Percentiles rank a stretch among this genome's conserved stretches.
phyloP scores from a whole-genome alignment of 2,329 filamentous ascomycete species.

The Bipolaris oryzae region DNA sequence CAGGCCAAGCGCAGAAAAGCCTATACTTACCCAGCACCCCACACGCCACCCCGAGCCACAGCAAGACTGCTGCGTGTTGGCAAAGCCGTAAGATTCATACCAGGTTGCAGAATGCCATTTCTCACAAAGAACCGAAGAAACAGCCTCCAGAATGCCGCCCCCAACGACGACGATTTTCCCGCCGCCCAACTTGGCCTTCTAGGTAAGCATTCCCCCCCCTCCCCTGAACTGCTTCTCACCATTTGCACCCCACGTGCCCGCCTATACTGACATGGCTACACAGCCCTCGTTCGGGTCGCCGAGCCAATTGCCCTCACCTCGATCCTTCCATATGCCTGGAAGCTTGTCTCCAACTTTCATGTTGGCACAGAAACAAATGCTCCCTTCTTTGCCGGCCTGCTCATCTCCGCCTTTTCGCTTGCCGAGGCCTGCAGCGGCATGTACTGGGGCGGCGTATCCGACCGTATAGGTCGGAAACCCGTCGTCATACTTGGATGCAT shows the following conservation, averaged over 20 bases:
- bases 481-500: slow-evolving; percentile 60
- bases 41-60: slow-evolving; percentile 13
- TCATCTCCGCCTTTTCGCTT: slow-evolving; percentile 91
- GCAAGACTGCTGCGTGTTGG: slow-evolving; percentile 30
- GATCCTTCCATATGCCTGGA: slow-evolving; percentile 78
- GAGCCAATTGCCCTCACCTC: slow-evolving; percentile 93
- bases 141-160: slow-evolving; percentile 65
- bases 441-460: slow-evolving; percentile 53
- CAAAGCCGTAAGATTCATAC: slow-evolving; percentile 59
- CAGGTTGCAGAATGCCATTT: slow-evolving; percentile 61
- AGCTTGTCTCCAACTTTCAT: slow-evolving; percentile 47
- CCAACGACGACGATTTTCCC: slow-evolving; percentile 70
- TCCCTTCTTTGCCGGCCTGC: slow-evolving; percentile 83
- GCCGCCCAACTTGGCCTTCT: slow-evolving; percentile 82
- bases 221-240: neutral
- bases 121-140: slow-evolving; percentile 62
- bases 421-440: slow-evolving; percentile 87
- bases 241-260: neutral
- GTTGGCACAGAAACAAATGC: slow-evolving; percentile 53
- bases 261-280: slow-evolving; percentile 7
- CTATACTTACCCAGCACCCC: slow-evolving; percentile 19
- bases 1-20: slow-evolving; percentile 22
- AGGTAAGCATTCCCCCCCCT: slow-evolving; percentile 60
- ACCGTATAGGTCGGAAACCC: slow-evolving; percentile 50
- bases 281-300: slow-evolving; percentile 88